Base-by-base conservation (phyloP, 2,329 filamentous ascomycete species). In the Leptosphaerulina australis region DNA sequence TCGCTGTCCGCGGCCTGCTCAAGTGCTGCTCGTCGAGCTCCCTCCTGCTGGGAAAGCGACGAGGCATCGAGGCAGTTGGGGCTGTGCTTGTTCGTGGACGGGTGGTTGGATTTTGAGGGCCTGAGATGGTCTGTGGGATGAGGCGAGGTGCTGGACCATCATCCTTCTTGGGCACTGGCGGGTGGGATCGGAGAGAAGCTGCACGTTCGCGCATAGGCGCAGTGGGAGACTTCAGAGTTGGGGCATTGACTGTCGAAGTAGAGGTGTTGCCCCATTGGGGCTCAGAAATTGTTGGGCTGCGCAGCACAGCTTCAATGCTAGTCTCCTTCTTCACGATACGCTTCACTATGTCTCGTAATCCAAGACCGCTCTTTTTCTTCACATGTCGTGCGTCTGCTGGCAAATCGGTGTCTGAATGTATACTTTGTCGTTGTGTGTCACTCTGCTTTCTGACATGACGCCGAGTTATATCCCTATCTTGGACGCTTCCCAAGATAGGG, bases 291-390 rank as follows among this genome's bases (percentile, higher is more conserved):
- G 34, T 50, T 8, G 36, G 40, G 17, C 31, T 45, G 8, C 43
- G 47, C 5, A 53, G 28, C 2, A 28, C 21, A 12, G 33, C 11
- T 9, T 58, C 50, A 14, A 28, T 35, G 17, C 60, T 56, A 10
- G 36, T 35, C 12, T 67, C 65, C 20, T 63, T 68, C 24, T 57
- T 46, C 8, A 59, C 56, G 6, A 72, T 60, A 18, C 65, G 69
- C 22, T 62, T 60, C 47, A 72, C 59, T 26, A 71, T 49, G 7
- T 61, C 55, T 18, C 64, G 65, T 7, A 72, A 26, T 0, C 62
- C 63, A 1, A 63, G 34, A 14, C 48, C 41, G 25, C 62, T 64
- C 30, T 59, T 66, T 4, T 59, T 52, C 7, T 56, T 60, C 7
- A 28, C 29, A 4, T 43, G 26, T 10, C 54, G 57, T 8, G 41